A percentile compares a stretch with the other conserved stretches of the same genome.
Evolutionary conservation across 345 rosid species (phyloP).

Genomic region (Eucalyptus curtisii): DNA sequence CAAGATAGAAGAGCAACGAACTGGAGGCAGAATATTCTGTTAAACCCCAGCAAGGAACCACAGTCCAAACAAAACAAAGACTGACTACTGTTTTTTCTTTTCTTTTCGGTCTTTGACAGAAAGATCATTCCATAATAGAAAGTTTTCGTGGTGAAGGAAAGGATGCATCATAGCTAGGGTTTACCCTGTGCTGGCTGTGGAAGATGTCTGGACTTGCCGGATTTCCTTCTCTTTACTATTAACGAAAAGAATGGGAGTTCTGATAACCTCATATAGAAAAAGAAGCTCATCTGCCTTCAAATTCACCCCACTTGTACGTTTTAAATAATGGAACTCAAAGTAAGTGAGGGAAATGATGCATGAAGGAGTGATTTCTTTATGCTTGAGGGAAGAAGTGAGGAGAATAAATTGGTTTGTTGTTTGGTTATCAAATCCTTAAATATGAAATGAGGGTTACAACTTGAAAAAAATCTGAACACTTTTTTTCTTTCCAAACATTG

Average conservation of each 20-base stretch:
- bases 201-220: background rate
- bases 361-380: background rate
- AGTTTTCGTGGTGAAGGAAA: background rate
- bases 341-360: background rate
- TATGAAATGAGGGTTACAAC: background rate
- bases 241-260: background rate
- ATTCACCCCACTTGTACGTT: background rate
- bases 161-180: background rate
- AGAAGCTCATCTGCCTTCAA: background rate
- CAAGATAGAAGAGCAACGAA: background rate
- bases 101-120: background rate
- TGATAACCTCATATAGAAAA: background rate
- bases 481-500: background rate
- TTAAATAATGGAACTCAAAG: background rate
- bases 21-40: background rate
- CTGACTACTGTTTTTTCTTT: background rate
- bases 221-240: background rate
- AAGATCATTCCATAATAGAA: background rate
- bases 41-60: background rate
- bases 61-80: background rate
- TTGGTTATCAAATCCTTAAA: background rate
- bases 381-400: background rate
- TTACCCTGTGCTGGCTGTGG: background rate
- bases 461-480: background rate
- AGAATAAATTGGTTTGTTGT: background rate